These are phyloP conservation scores for Eragrostis curvula DNA, from an alignment of 176 grass and related monocot species.

Conservation along the genomic window DNA sequence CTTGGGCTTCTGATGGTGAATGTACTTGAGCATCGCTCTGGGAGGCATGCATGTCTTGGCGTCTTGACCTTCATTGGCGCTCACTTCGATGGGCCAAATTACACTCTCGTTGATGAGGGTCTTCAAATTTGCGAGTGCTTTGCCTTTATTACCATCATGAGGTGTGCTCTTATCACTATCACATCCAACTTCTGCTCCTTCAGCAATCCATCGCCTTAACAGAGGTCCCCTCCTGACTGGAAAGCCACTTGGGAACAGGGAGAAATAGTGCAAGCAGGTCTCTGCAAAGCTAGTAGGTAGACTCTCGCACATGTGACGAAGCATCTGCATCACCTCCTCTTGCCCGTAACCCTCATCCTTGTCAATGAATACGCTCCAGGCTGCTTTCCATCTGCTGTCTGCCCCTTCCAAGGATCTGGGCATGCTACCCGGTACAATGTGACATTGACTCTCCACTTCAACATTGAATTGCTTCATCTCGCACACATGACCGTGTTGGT, in stretches of 20 bases:
- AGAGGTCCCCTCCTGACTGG: not conserved
- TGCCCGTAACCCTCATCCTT: too few species aligned
- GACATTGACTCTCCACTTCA: not conserved
- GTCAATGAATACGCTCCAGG: too few species aligned
- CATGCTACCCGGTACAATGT: not conserved
- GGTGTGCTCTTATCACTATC: too few species aligned
- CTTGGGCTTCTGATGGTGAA: not conserved
- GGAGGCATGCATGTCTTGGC: not conserved
- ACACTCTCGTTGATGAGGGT: not conserved
- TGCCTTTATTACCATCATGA: too few species aligned
- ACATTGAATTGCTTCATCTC: not conserved
- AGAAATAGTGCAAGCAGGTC: slow-evolving; percentile 13
- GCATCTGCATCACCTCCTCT: not conserved
- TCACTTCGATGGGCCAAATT: not conserved
- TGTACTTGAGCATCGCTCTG: not conserved
- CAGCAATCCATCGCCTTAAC: not conserved
- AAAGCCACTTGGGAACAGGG: not conserved
- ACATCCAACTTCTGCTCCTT: not conserved
- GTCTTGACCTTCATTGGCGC: not conserved
- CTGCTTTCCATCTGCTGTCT: not conserved
- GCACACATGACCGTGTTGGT: not conserved
- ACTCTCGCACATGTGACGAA: not conserved
- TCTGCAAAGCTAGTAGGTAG: not conserved
- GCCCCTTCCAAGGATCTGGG: not conserved
- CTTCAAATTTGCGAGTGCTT: not conserved